These are phyloP conservation scores for Boletus rufocinnamomeus DNA, from an alignment of 768 basidiomycete species.

Conservation along the genomic window DNA sequence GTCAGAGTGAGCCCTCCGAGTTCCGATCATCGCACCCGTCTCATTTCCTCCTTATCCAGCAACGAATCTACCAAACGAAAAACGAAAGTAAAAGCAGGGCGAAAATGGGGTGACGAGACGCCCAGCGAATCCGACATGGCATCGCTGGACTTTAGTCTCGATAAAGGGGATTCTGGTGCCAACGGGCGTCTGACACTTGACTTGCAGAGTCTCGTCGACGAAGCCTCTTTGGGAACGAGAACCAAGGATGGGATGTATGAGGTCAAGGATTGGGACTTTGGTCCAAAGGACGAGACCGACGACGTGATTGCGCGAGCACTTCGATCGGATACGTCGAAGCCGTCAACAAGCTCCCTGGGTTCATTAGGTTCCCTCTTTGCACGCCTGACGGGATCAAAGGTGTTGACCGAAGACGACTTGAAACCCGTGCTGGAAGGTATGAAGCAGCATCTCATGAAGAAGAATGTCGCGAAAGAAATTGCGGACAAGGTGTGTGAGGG, in stretches of 20 bases:
- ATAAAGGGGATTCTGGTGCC: conserved; percentile 39
- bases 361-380: conserved; percentile 74
- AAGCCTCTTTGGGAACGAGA: conserved; percentile 73
- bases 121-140: conserved; percentile 78
- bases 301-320: conserved; percentile 64
- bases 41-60: conserved; percentile 43
- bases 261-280: conserved; percentile 85
- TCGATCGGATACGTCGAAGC: conserved; percentile 40
- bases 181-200: conserved; percentile 43
- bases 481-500: conserved; percentile 93
- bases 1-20: conserved; percentile 62
- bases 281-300: conserved; percentile 43
- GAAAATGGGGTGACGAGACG: conserved; percentile 90
- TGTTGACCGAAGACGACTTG: conserved; percentile 79
- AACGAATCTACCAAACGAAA: conserved; percentile 64
- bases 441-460: conserved; percentile 98
- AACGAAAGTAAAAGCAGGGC: conserved; percentile 66
- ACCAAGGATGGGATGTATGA: conserved; percentile 74
- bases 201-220: conserved; percentile 64
- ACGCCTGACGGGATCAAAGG: conserved; percentile 87
- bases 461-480: conserved; percentile 97
- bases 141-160: no score
- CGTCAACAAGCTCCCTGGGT: conserved; percentile 52
- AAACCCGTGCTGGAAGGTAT: conserved; percentile 88
- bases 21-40: neutral